Evolutionary conservation across 768 basidiomycete species (phyloP), one percentile per base, ranked within the genome.

Genomic region (Mycena galericulata): DNA sequence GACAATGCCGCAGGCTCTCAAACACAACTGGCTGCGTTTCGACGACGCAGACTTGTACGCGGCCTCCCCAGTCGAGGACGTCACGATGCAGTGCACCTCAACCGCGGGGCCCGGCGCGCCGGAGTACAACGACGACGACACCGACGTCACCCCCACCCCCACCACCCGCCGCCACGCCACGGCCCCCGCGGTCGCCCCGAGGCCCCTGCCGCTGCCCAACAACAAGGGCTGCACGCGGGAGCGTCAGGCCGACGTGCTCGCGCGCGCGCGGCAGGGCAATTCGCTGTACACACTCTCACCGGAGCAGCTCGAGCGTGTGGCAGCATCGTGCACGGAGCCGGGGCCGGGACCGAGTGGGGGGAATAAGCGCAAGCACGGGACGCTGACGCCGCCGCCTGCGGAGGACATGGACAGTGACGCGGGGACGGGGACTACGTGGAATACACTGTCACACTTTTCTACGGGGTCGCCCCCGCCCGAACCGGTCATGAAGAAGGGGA

Each of bases 1-100:
- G 86, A 89, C 91, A 2, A 84, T 96, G 67, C 80, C 83, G 2
- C 82, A 87, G 0, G 91, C 96, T 0, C 85, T 92, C 14, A 41
- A 79, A 0, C 95, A 98, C 72, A 87, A 88, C 1, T 99, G 97
- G 97, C 84, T 98, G 5, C 43, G 65, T 29, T 53, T 46, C 30
- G 62, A 76, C 46, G 34, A 50, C n/a, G 61, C 62, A 20, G 56
- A 68, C 47, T 24, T 24, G 7, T 68, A 62, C 45, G 3, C 29
- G 17, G 9, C 34, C 9, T 41, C 58, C 43, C 17, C 57, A 30
- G 45, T 57, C 24, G 36, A 45, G 12, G 47, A 45, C 6, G 61
- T 59, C 24, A 41, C 47, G 14, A 50, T 65, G 47, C 32, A 43
- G n/a, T n/a, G n/a, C n/a, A n/a, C n/a, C n/a, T 43, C 53, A 10